These are phyloP conservation scores for Pleoardoris graminearum DNA, from an alignment of 2,329 filamentous ascomycete genomes.

Conservation along the genomic window DNA sequence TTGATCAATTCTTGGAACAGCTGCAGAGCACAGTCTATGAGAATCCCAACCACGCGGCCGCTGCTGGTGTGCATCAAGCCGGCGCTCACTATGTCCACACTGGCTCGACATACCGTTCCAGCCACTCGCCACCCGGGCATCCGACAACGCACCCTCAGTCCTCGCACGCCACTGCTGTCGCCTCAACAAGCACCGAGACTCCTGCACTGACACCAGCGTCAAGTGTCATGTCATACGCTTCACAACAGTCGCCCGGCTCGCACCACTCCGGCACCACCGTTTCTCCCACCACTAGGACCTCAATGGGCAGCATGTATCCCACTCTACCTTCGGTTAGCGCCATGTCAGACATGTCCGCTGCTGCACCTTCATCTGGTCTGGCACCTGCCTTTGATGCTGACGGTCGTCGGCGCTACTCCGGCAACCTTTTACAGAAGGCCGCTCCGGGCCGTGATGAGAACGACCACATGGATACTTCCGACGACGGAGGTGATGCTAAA, in stretches of 20 bases:
- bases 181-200: constrained; percentile 59
- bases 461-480: constrained; percentile 49
- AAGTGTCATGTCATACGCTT: constrained; percentile 75
- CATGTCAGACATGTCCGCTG: constrained; percentile 64
- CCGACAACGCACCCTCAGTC: constrained; percentile 48
- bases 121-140: constrained; percentile 58
- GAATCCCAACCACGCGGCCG: constrained; percentile 79
- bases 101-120: constrained; percentile 57
- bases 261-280: constrained; percentile 63
- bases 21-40: constrained; percentile 97
- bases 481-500: constrained; percentile 38
- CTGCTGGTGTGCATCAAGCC: constrained; percentile 75
- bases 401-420: constrained; percentile 63
- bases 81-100: constrained; percentile 67
- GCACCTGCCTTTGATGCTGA: constrained; percentile 65
- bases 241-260: constrained; percentile 77
- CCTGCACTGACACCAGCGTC: constrained; percentile 77
- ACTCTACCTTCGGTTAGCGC: constrained; percentile 71
- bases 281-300: constrained; percentile 64
- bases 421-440: constrained; percentile 60
- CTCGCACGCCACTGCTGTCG: constrained; percentile 56
- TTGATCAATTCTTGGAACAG: constrained; percentile 93
- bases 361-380: constrained; percentile 69
- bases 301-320: constrained; percentile 69
- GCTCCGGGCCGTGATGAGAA: constrained; percentile 39